Evolutionary conservation across 2,329 filamentous ascomycete genomes (phyloP), one percentile per base, ranked within the genome.

Genomic region (Zasmidium angulare): DNA sequence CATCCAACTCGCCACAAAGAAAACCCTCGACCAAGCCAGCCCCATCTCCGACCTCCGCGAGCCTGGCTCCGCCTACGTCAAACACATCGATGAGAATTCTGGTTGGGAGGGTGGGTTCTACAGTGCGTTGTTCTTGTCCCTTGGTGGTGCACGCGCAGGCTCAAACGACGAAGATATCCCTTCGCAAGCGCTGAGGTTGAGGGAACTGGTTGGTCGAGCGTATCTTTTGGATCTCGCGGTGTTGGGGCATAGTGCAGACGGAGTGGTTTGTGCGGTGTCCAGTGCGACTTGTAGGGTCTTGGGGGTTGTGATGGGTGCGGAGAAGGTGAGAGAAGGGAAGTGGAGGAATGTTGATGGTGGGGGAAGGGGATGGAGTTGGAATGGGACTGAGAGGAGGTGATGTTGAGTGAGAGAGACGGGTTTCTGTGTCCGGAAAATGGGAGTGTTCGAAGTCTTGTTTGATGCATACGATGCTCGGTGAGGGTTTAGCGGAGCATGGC

Each of bases 101-200:
- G 91, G 91, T 26, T 96, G 91, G 91, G 91, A 96, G 72, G 91
- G 91, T 19, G 91, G 91, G 1, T 96, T 96, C 79, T 96, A 89
- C 75, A 83, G 84, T 14, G 84, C 86, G 68, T 87, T 95, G 76
- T 96, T 96, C 75, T 93, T 89, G 85, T 88, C 86, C 53, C 79
- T 96, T 0, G 91, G 89, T 2, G 53, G 53, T 20, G 60, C 55
- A n/a, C 12, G 50, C 53, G 40, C 29, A 50, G 29, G 53, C 60
- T 24, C 52, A 24, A n/a, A n/a, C 2, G 56, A 67, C 2, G 50
- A 50, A 9, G 36, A 52, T 23, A 40, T 67, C 4, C 59, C 75
- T 69, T 36, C 76, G 71, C 71, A 75, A 58, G 86, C 88, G n/a
- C 78, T 90, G 65, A 78, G 83, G 66, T 77, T 96, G 66, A 82